Base-by-base conservation (phyloP, 495 filamentous ascomycete genomes). In the Talaromyces adpressus region DNA sequence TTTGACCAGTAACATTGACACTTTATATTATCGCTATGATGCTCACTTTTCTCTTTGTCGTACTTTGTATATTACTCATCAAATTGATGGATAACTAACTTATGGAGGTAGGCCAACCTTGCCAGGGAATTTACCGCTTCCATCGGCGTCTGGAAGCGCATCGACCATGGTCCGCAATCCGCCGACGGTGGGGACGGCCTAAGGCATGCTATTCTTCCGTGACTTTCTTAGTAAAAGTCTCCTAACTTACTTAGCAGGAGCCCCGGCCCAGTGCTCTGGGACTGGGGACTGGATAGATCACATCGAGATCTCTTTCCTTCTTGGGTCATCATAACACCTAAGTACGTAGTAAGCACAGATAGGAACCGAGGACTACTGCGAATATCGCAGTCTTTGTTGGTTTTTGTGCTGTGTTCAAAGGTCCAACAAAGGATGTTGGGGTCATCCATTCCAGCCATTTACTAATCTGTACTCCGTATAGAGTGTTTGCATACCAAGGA, bases 101-200 rank as follows among this genome's bases (percentile, higher is more conserved):
- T 12, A 16, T 41, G 36, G n/a, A 41, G 36, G 36, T 12, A 49
- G 45, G n/a, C n/a, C 45, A 22, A 6, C n/a, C 45, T 49, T 18
- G 45, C 9, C 45, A 6, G 45, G n/a, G 45, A 49, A 49, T 49
- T 20, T 49, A 20, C 45, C 45, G 16, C 29, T 58, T 58, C 56
- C n/a, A 34, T n/a, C 22, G 29, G 56, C 56, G 56, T 58, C 56
- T 58, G 56, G 56, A 58, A 58, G 56, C 56, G 5, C 30, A 34
- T 58, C 22, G 56, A 58, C 56, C 56, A 29, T 54, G 51, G 51
- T 54, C 49, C 51, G 51, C 51, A 54, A 27, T 25, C 22, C 51
- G 51, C 29, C 56, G 29, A 34, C 56, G 29, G 56, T 34, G 56
- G 56, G 27, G 32, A 4, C 56, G 27, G 29, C 56, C 25, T 20